Conservation (phyloP, 768 basidiomycete species). For the Tricholoma saponaceum region DNA sequence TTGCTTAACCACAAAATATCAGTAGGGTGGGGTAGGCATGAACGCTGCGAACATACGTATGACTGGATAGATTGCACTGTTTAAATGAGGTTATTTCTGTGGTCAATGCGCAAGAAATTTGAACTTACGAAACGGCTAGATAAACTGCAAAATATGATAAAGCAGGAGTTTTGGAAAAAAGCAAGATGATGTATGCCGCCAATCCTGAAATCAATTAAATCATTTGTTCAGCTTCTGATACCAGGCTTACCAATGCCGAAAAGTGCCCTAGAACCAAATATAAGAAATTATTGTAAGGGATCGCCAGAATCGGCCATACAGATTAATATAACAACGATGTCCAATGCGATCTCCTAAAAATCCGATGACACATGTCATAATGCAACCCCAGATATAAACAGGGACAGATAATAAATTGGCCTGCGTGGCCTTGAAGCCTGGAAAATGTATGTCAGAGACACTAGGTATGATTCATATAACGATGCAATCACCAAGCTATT, state of each 20-base stretch:
- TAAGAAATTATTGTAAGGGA: not conserved
- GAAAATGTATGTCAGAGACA: not conserved
- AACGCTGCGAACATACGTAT: slow-evolving; percentile 34
- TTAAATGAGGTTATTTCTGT: not conserved
- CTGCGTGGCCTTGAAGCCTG: slow-evolving; percentile 57
- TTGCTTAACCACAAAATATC: slow-evolving; percentile 26
- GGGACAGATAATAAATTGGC: slow-evolving; percentile 78
- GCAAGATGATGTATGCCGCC: slow-evolving; percentile 64
- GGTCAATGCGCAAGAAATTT: not conserved
- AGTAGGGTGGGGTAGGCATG: not conserved
- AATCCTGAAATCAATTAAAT: slow-evolving; percentile 27
- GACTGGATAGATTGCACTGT: slow-evolving; percentile 47
- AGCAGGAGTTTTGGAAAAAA: slow-evolving; percentile 52
- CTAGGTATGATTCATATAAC: not conserved
- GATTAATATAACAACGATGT: slow-evolving; percentile 54
- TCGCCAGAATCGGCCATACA: slow-evolving; percentile 37
- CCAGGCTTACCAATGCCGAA: slow-evolving; percentile 22
- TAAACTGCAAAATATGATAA: slow-evolving; percentile 73
- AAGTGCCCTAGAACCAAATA: slow-evolving; percentile 15
- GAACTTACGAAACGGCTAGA: slow-evolving; percentile 62
- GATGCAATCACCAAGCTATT: slow-evolving; percentile 29
- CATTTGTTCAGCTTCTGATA: not conserved
- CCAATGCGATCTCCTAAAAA: slow-evolving; percentile 58
- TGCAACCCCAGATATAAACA: slow-evolving; percentile 70
- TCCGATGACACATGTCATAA: slow-evolving; percentile 61